These are phyloP conservation scores for Punctularia strigosozonata DNA, from an alignment of 768 basidiomycete species.

Conservation along the genomic window DNA sequence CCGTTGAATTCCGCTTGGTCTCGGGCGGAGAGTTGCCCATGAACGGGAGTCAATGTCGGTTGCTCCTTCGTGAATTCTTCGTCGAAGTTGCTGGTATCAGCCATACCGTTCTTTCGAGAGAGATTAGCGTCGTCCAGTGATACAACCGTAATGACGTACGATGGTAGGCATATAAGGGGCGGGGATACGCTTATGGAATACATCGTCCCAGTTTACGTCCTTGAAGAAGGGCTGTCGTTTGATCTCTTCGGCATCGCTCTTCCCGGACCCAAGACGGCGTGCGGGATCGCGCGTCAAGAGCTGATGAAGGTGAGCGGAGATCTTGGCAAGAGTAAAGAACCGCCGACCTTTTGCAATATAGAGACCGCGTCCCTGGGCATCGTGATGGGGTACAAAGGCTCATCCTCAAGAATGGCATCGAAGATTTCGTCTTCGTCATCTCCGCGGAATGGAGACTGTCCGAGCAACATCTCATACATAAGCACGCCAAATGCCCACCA, in stretches of 20 bases:
- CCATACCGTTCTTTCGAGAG: conserved; percentile 55
- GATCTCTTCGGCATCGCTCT: conserved; percentile 93
- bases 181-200: conserved; percentile 93
- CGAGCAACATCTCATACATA: conserved; percentile 97
- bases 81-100: conserved; percentile 90
- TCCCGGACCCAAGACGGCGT: conserved; percentile 84
- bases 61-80: conserved; percentile 96
- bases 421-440: conserved; percentile 99
- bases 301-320: conserved; percentile 27
- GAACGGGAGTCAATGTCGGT: conserved; percentile 94
- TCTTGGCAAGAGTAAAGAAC: neutral
- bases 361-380: conserved; percentile 98
- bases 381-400: conserved; percentile 96
- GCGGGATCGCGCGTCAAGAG: conserved; percentile 84
- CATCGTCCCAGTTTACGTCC: conserved; percentile 94
- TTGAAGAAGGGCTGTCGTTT: conserved; percentile 98
- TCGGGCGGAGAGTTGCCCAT: conserved; percentile 78
- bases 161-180: conserved; percentile 97
- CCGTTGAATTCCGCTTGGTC: conserved; percentile 96
- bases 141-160: conserved; percentile 33
- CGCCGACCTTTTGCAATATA: conserved; percentile 77
- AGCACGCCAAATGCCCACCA: conserved; percentile 99
- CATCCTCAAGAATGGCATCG: conserved; percentile 97
- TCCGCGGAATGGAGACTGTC: conserved; percentile 98
- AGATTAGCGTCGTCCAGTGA: conserved; percentile 4